These are phyloP conservation scores for Ophiostoma sp. DNA, from an alignment of 2,329 filamentous ascomycete genomes.

Conservation along the genomic window DNA sequence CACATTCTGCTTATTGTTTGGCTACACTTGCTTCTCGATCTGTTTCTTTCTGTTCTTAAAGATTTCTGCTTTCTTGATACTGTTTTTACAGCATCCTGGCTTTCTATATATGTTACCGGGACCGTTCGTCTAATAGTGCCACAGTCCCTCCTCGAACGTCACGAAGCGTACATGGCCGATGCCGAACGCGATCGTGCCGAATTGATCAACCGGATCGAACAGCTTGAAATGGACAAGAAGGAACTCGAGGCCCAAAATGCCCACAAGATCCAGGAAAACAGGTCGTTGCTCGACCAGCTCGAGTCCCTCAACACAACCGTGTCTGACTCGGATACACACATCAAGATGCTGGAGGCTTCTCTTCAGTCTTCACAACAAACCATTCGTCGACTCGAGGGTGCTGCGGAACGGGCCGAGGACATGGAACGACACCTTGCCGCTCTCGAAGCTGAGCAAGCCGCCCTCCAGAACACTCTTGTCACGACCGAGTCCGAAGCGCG, in stretches of 20 bases:
- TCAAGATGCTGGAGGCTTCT: conserved; percentile 69
- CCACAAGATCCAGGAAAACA: conserved; percentile 75
- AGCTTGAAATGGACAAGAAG: conserved; percentile 68
- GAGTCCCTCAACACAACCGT: conserved; percentile 77
- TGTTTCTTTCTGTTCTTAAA: neutral
- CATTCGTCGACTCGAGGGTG: conserved; percentile 65
- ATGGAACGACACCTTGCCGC: conserved; percentile 74
- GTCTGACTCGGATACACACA: conserved; percentile 70
- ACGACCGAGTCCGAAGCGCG: conserved; percentile 68
- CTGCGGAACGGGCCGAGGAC: conserved; percentile 67
- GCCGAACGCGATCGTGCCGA: conserved; percentile 77
- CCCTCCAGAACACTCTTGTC: conserved; percentile 61
- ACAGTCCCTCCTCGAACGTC: conserved; percentile 83
- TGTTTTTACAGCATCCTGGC: neutral
- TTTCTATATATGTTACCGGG: neutral
- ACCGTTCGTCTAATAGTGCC: neutral
- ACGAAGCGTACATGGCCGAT: conserved; percentile 91
- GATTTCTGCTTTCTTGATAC: neutral
- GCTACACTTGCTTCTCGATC: neutral
- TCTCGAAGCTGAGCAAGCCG: conserved; percentile 75
- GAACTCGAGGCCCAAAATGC: conserved; percentile 72
- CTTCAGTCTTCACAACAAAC: conserved; percentile 73
- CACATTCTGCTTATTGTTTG: neutral
- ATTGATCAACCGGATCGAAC: conserved; percentile 66
- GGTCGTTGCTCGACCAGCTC: conserved; percentile 72